Conservation (phyloP, 1,284 basidiomycete species). For the Naganishia cerealis region DNA sequence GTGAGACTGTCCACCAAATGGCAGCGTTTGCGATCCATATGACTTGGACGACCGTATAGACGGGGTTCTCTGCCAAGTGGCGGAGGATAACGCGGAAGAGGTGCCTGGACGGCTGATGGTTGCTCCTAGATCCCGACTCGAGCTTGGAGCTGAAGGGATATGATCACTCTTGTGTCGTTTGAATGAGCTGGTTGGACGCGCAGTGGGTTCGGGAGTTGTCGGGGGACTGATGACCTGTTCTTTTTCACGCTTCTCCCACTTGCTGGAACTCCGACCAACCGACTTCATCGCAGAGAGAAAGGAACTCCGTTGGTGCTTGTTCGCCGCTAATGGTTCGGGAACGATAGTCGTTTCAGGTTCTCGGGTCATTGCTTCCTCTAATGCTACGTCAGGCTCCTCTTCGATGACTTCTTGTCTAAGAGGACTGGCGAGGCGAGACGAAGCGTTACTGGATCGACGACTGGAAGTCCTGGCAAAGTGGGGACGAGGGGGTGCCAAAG, state of each 20-base stretch:
- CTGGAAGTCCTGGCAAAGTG: conserved; percentile 29
- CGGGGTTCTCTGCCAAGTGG: conserved; percentile 3
- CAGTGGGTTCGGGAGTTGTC: conserved; percentile 14
- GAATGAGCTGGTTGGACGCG: conserved; percentile 7
- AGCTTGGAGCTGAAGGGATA: neutral
- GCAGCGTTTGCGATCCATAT: neutral
- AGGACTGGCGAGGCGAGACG: conserved; percentile 28
- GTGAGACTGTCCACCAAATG: neutral
- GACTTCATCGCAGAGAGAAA: conserved; percentile 14
- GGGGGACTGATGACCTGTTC: conserved; percentile 4
- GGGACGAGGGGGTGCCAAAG: conserved; percentile 32
- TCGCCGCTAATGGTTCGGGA: neutral
- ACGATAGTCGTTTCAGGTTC: neutral
- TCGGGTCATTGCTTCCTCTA: neutral
- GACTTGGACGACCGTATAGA: conserved; percentile 10
- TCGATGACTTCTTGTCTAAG: conserved; percentile 33
- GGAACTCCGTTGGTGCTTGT: conserved; percentile 13
- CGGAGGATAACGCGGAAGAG: neutral
- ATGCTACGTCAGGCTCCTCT: conserved; percentile 24
- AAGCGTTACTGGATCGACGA: conserved; percentile 27
- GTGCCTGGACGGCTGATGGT: neutral
- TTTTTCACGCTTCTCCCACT: conserved; percentile 9
- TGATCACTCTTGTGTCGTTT: neutral
- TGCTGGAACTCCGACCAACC: conserved; percentile 2
- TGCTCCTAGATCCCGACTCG: neutral